Evolutionary conservation across 208 protist species (phyloP).

Genomic region (Phytomonas francai): DNA sequence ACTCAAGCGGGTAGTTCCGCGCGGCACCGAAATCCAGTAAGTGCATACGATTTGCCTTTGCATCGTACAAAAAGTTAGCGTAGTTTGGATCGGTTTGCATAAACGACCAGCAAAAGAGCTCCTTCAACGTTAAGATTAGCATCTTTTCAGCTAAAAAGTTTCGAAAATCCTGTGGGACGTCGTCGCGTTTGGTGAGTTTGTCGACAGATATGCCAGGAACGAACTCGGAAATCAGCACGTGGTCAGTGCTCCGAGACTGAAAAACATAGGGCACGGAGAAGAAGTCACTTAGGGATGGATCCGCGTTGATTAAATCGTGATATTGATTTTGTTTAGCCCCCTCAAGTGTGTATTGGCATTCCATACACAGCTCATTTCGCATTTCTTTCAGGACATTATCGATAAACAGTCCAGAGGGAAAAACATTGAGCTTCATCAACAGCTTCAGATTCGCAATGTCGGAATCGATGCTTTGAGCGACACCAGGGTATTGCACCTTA

Average conservation of each 20-base stretch:
- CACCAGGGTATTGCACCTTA: slow-evolving; percentile 85
- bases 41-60: slow-evolving; percentile 41
- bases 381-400: slow-evolving; percentile 75
- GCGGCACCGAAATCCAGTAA: slow-evolving; percentile 94
- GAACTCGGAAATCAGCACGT: slow-evolving; percentile 60
- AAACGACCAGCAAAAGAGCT: slow-evolving; percentile 93
- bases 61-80: slow-evolving; percentile 94
- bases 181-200: slow-evolving; percentile 27
- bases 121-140: slow-evolving; percentile 76
- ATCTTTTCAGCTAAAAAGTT: slow-evolving; percentile 80
- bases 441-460: slow-evolving; percentile 86
- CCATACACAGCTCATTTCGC: slow-evolving; percentile 51
- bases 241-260: slow-evolving; percentile 37
- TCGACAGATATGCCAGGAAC: slow-evolving; percentile 61
- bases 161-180: slow-evolving; percentile 56
- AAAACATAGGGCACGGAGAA: slow-evolving; percentile 76
- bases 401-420: slow-evolving; percentile 77
- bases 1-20: slow-evolving; percentile 66
- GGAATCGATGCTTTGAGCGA: slow-evolving; percentile 81
- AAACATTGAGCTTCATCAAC: slow-evolving; percentile 61
- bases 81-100: slow-evolving; percentile 98
- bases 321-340: slow-evolving; percentile 60
- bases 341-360: slow-evolving; percentile 69
- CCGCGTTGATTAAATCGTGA: slow-evolving; percentile 26
- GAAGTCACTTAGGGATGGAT: slow-evolving; percentile 26